Evolutionary conservation across 75 land plant species (phyloP).

Genomic region (Pinus taeda): DNA sequence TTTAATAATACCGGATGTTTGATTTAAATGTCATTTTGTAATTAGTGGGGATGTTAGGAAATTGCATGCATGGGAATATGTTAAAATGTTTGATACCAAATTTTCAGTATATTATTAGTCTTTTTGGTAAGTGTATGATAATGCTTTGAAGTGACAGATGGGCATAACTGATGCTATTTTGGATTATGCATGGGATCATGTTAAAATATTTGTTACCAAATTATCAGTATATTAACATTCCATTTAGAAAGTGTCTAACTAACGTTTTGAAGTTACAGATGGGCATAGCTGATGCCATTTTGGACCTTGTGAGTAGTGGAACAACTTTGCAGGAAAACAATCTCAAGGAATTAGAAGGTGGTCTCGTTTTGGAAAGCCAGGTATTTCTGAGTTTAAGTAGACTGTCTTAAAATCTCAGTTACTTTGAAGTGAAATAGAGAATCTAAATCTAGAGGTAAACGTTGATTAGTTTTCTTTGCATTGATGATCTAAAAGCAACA

Average conservation of each 20-base stretch:
- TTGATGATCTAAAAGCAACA: neutral
- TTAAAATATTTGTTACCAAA: neutral
- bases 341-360: conserved; percentile 92
- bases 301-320: conserved; percentile 97
- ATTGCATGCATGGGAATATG: neutral
- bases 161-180: conserved; percentile 96
- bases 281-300: conserved; percentile 97
- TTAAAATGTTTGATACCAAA: neutral
- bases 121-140: neutral
- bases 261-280: conserved; percentile 49
- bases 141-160: conserved; percentile 58
- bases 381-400: conserved; percentile 24
- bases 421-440: neutral
- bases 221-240: neutral
- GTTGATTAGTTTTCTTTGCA: neutral
- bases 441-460: neutral
- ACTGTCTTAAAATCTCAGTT: neutral
- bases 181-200: conserved; percentile 20
- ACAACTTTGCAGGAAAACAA: conserved; percentile 92
- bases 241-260: neutral
- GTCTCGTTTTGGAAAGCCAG: conserved; percentile 83
- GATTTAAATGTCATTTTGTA: neutral
- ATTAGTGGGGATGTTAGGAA: neutral
- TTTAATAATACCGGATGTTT: neutral
- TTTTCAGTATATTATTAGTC: neutral